Evolutionary conservation across 306 rosid genomes (phyloP), one percentile per base, ranked within the genome.

Genomic region (Pyrus pyrifolia): DNA sequence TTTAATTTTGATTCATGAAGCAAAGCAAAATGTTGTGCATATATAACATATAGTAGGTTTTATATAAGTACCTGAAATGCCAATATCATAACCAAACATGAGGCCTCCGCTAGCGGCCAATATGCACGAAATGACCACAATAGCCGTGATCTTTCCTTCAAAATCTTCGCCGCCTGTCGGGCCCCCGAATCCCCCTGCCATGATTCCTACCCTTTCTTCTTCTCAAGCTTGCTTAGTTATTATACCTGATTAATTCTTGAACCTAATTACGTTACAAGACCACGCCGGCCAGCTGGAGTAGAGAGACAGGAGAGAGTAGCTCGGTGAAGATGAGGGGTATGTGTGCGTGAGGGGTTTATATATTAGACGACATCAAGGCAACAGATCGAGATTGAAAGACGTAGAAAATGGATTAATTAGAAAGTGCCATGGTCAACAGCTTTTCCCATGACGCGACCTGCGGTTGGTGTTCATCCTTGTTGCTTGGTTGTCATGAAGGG

Each of bases 61-160:
- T 5, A 29, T 63, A n/a, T 8, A 30, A 4, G 44, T 62, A 83
- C 91, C 91, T 2, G 94, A 87, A 76, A 89, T 83, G 31, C 91
- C 91, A 42, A 87, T 62, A 22, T 89, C 94, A 51, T 84, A 89
- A 62, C 94, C 90, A 61, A 89, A 87, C 94, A 89, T 89, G 29
- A 89, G 90, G 6, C 95, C 91, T 14, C 95, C 87, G 7, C 85
- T 73, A 12, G 91, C 90, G 0, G 90, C 90, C 90, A 87, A 68
- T 8, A 90, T 52, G 74, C 87, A 87, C 1, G 94, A 90, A 9
- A 86, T 33, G 11, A 88, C 53, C 63, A 86, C 91, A 9, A 87
- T 21, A 1, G 76, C 29, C 0, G 90, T 90, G 68, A 86, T 88
- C 74, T 15, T 86, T 0, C 90, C 90, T 52, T 90, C 90, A 64